A percentile compares a stretch with the other conserved stretches of the same genome.
Evolutionary conservation across 176 grass and related monocot genomes (phyloP).

Genomic region (Carex kokanica): DNA sequence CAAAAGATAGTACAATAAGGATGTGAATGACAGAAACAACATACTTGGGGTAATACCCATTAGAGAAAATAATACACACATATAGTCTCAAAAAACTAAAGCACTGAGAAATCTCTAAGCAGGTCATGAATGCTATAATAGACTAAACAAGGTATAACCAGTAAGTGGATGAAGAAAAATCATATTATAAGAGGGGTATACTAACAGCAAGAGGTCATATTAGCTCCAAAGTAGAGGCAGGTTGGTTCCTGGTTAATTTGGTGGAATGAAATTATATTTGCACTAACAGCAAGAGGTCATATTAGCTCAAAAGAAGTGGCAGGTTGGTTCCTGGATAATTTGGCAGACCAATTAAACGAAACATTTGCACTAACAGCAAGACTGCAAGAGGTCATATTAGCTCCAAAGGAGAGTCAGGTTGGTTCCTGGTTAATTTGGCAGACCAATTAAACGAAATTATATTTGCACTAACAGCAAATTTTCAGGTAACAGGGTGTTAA

Average conservation of each 20-base stretch:
- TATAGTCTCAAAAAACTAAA: background rate
- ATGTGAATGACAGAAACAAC: background rate
- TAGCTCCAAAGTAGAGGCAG: background rate
- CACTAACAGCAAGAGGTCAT: no score
- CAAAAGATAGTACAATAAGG: background rate
- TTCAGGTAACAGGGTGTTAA: background rate
- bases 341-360: no score
- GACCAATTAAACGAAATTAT: background rate
- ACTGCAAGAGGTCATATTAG: background rate
- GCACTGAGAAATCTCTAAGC: background rate
- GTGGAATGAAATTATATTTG: background rate
- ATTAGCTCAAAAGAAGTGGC: no score
- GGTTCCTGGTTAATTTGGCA: background rate
- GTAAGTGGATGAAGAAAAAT: background rate
- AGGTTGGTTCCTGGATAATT: no score
- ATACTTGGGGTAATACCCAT: background rate
- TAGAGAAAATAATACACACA: background rate
- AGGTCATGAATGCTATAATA: background rate
- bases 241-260: background rate
- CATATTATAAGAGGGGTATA: background rate
- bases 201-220: background rate
- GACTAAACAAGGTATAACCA: conserved; percentile 3
- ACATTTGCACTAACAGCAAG: background rate
- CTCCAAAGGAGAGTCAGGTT: background rate
- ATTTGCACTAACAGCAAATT: background rate